Evolutionary conservation across 768 basidiomycete species (phyloP), one percentile per base, ranked within the genome.

Genomic region (Amanita inopinata): DNA sequence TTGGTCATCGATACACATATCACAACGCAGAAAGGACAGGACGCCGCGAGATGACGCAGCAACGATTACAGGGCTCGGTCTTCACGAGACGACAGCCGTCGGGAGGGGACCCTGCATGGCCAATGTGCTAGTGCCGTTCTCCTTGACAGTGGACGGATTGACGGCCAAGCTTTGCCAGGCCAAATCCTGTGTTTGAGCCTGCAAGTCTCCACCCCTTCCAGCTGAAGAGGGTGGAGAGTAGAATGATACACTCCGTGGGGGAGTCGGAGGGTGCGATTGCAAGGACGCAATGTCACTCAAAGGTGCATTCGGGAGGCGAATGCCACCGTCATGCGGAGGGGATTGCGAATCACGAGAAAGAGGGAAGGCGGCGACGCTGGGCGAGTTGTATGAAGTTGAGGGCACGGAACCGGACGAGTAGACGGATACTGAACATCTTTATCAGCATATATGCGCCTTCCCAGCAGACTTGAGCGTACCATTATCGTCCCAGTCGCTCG

Each of bases 401-500:
- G 70, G 67, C 0, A 73, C 71, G 12, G 78, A 83, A 23, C 73
- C 63, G n/a, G 74, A 69, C 3, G 78, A 80, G 55, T 74, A 74
- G 12, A 70, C 58, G 1, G 70, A 72, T 3, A 67, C 73, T 74
- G 50, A 3, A 43, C 18, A 27, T 17, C 3, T 35, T 9, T 33
- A 17, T 43, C 27, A 43, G 33, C 1, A 24, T 3, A 11, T 27
- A 18, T 6, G 23, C 14, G n/a, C 10, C 7, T 30, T 10, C 3
- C 6, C 8, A 2, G 2, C 10, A 37, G 19, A 37, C 5, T 24
- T 36, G n/a, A 48, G 66, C 82, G 55, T 57, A 85, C 84, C 71
- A 62, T 63, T 74, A 58, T 87, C 85, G 56, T 89, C 85, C 84
- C 85, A 89, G 56, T 89, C 86, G 49, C 83, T 85, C 6, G 67